These are phyloP conservation scores for Chaetomiaceae sp. DNA, from an alignment of 2,329 filamentous ascomycete species.

Conservation along the genomic window DNA sequence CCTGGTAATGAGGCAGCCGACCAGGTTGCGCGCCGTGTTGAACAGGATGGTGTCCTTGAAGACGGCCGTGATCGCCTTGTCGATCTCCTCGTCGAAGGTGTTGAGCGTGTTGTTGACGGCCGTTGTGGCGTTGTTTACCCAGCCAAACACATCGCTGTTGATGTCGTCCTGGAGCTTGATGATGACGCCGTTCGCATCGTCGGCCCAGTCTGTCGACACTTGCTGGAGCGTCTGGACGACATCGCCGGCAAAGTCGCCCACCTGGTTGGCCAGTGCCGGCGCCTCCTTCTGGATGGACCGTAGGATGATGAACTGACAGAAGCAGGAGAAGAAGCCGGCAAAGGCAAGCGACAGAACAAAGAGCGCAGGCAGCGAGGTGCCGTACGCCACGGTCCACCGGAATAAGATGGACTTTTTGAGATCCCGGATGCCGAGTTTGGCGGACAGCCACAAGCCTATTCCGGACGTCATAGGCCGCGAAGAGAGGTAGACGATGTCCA, in stretches of 20 bases:
- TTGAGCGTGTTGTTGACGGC: constrained; percentile 85
- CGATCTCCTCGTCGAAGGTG: constrained; percentile 73
- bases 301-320: constrained; percentile 79
- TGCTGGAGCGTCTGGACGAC: constrained; percentile 69
- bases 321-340: constrained; percentile 75
- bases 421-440: constrained; percentile 55
- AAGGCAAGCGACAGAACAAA: constrained; percentile 80
- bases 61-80: constrained; percentile 64
- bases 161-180: constrained; percentile 53
- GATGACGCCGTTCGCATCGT: constrained; percentile 70
- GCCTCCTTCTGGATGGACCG: constrained; percentile 68
- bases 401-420: constrained; percentile 65
- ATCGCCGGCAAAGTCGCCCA: constrained; percentile 73
- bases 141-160: constrained; percentile 80
- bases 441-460: constrained; percentile 66
- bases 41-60: constrained; percentile 81
- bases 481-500: constrained; percentile 86
- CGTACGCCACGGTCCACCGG: constrained; percentile 82
- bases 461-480: constrained; percentile 73
- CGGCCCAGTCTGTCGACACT: constrained; percentile 72
- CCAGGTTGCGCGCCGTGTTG: constrained; percentile 70
- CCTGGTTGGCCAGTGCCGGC: constrained; percentile 67
- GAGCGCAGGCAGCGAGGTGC: constrained; percentile 78
- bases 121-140: constrained; percentile 77
- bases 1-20: constrained; percentile 81